Evolutionary conservation across 495 filamentous ascomycete species (phyloP), one percentile per base, ranked within the genome.

Genomic region (Melanomma pulvis-pyrius): DNA sequence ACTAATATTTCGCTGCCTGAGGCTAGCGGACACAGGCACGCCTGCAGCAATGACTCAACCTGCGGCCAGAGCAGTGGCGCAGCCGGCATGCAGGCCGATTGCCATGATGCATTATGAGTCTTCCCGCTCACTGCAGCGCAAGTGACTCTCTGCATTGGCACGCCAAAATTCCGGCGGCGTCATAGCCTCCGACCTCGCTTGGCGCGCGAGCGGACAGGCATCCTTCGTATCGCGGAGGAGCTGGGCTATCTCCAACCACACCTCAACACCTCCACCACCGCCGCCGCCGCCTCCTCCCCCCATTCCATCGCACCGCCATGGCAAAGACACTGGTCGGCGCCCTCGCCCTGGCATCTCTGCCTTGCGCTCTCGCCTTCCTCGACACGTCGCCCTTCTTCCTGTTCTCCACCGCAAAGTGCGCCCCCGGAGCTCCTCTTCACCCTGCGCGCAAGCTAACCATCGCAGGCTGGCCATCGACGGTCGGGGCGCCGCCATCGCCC

Each of bases 351-450:
- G 82, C 59, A 15, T 52, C 81, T 72, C 80, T 82, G 75, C 79
- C 81, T 61, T 77, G 82, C 13, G 86, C 80, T 55, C 81, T 84
- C 39, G 92, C 92, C 17, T 93, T 96, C 77, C 85, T 83, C 51
- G 88, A 96, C 71, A 90, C 92, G 0, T 92, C 91, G 47, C 93
- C 93, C 17, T 94, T 96, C 74, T 83, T 96, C 77, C 78, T 96
- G 26, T 87, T 92, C 72, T 96, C 92, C 25, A 89, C 85, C 36
- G 85, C 89, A 54, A 80, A 87, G 92, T 96, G 84, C 44, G 88
- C 79, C 64, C 60, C 68, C 50, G 56, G 62, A 53, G 61, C 69
- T 59, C 57, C 21, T 25, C 29, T 25, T n/a, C 63, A 41, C 61
- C 44, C 22, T 21, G 24, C 1, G 19, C 25, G 34, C n/a, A 47